Base-by-base conservation (phyloP, 768 basidiomycete genomes). In the Arthromyces matolae region DNA sequence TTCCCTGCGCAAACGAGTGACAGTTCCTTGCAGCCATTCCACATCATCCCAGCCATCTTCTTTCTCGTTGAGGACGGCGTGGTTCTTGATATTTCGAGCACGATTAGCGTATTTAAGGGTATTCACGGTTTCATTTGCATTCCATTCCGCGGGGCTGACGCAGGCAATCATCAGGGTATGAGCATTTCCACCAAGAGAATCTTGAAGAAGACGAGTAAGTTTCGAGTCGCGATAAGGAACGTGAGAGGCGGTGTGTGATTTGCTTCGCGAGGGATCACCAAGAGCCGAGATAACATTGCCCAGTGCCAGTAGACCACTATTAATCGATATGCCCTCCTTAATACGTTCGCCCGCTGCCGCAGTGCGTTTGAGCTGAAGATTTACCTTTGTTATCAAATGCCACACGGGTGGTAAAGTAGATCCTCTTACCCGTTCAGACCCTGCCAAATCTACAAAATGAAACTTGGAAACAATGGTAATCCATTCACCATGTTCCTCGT, bases 141-240 rank as follows among this genome's bases (percentile, higher is more conserved):
- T 99, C 83, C 83, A 95, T 67, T 99, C 96, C 1, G 92, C 90
- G 12, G 92, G 88, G 58, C 92, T 94, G 52, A 96, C 90, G 64
- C 95, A 99, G 14, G 96, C 96, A 53, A 99, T 92, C 96, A 99
- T 99, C 57, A 97, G 83, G 9, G 96, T 98, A 59, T 95, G 89
- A 1, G 95, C 87, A 68, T 98, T 99, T 36, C 96, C 96, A 29
- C 96, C 96, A 9, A 99, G 80, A 8, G 93, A 95, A 65, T 97
- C 94, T 84, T 96, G 93, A 3, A 96, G 73, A 37, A 96, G 79
- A 29, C 95, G 87, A 4, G 95, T 98, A 58, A 98, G 86, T 66
- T 98, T 99, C 10, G 94, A 97, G 68, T 98, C 96, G 41, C 96
- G 92, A 66, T 99, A 99, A 9, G 96, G 96, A 49, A 99, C 78